Conservation (phyloP, 1,284 basidiomycete genomes). For the Schizophyllum commune region DNA sequence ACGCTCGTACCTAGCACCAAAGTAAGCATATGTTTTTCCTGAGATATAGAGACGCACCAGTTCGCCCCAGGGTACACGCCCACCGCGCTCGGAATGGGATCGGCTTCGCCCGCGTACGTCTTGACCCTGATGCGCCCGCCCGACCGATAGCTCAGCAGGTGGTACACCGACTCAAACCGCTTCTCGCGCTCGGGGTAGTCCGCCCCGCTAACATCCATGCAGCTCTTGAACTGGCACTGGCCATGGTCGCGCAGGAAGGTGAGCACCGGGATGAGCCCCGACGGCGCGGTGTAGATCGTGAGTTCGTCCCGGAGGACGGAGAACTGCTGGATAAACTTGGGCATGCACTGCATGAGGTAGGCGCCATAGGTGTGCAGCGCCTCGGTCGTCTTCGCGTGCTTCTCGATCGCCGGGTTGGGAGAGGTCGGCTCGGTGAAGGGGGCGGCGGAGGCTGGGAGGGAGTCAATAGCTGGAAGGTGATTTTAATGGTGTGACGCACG, state of each 20-base stretch:
- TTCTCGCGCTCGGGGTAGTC: conserved; percentile 93
- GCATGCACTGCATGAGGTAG: conserved; percentile 84
- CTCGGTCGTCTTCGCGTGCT: conserved; percentile 64
- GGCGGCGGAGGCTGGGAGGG: conserved; percentile 48
- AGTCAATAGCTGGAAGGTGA: conserved; percentile 3
- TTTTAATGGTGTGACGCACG: conserved; percentile 27
- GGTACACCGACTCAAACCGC: conserved; percentile 97
- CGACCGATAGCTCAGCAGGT: conserved; percentile 78
- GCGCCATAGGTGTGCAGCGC: conserved; percentile 85
- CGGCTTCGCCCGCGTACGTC: conserved; percentile 96
- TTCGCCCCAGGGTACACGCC: conserved; percentile 87
- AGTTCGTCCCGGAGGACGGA: conserved; percentile 98
- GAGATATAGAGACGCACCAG: conserved; percentile 54
- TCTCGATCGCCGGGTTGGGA: conserved; percentile 70
- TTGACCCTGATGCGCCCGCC: conserved; percentile 89
- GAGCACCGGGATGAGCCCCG: conserved; percentile 78
- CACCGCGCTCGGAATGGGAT: conserved; percentile 82
- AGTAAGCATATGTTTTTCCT: conserved; percentile 8
- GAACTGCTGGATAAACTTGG: conserved; percentile 95
- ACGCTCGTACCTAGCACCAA: conserved; percentile 73
- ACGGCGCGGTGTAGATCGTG: conserved; percentile 82
- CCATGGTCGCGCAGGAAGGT: conserved; percentile 96
- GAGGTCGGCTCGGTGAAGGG: conserved; percentile 86
- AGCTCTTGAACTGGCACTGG: conserved; percentile 90
- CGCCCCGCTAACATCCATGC: conserved; percentile 92